phyloP scores from a whole-genome alignment of 176 grass and related monocot genomes.

The Thinopyrum elongatum region DNA sequence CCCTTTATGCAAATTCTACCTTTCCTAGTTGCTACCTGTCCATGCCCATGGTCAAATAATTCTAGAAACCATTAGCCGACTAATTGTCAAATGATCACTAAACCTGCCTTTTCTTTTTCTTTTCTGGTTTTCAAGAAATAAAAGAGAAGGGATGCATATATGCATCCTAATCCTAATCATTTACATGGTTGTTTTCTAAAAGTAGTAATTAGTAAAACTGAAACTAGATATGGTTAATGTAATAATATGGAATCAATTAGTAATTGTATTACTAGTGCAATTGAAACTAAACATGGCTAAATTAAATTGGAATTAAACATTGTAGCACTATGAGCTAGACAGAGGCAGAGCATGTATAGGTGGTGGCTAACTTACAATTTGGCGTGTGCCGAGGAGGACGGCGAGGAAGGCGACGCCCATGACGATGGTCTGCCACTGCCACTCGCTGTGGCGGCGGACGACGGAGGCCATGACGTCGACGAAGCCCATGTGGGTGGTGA shows the following conservation, averaged over 20 bases:
- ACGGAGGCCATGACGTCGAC: constrained; percentile 85
- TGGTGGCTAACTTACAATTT: constrained; percentile 64
- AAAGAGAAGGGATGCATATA: neutral
- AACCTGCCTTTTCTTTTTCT: neutral
- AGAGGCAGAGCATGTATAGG: neutral
- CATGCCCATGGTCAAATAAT: constrained; percentile 38
- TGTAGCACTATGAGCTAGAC: neutral
- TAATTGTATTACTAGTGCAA: neutral
- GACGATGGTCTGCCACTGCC: constrained; percentile 86
- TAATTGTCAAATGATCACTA: neutral
- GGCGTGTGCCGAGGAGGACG: constrained; percentile 74
- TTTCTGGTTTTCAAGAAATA: neutral
- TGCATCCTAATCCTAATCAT: neutral
- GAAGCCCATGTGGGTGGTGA: constrained; percentile 89
- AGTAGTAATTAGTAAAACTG: neutral
- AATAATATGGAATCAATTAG: too few species aligned
- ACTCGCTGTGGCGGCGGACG: constrained; percentile 63
- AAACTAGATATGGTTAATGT: neutral
- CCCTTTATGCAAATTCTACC: constrained; percentile 40
- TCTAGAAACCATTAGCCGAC: constrained; percentile 2
- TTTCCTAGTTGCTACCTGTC: constrained; percentile 27
- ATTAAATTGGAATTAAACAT: neutral
- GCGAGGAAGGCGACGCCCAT: constrained; percentile 89
- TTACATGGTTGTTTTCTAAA: too few species aligned
- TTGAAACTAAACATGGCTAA: neutral